Evolutionary conservation across 129 eudicot genomes (phyloP).

Genomic region (Flaveria brownii): DNA sequence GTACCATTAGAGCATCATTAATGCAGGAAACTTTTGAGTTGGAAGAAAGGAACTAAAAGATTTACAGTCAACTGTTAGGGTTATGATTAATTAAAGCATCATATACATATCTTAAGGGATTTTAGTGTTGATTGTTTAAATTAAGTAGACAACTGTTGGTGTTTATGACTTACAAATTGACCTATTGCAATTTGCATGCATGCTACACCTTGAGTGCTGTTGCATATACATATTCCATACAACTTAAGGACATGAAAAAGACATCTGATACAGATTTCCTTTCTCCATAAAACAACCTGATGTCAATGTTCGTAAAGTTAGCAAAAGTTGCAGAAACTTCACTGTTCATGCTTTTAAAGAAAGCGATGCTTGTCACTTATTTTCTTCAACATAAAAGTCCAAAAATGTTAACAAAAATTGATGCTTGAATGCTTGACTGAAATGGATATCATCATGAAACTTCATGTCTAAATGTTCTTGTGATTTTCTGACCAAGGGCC

Average conservation of each 20-base stretch:
- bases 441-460: constrained; percentile 24
- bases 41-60: constrained; percentile 22
- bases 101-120: constrained; percentile 1
- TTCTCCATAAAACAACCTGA: constrained; percentile 31
- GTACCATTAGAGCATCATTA: constrained; percentile 16
- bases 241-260: constrained; percentile 28
- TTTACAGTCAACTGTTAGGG: constrained; percentile 8
- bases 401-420: constrained; percentile 5
- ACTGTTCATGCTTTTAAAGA: constrained; percentile 20
- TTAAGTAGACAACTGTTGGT: constrained; percentile 13
- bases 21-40: constrained; percentile 6
- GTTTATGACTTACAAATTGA: constrained; percentile 7
- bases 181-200: background rate
- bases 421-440: constrained; percentile 6
- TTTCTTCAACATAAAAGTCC: constrained; percentile 8
- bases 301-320: constrained; percentile 20
- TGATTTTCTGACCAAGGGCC: background rate
- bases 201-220: constrained; percentile 14
- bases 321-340: constrained; percentile 25
- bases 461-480: constrained; percentile 6
- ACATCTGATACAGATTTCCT: constrained; percentile 23
- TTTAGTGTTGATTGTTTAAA: constrained; percentile 13
- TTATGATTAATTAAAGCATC: constrained; percentile 11
- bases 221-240: constrained; percentile 27
- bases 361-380: constrained; percentile 18